Evolutionary conservation across 2,329 filamentous ascomycete species (phyloP).

Genomic region (Cryphonectria japonica): DNA sequence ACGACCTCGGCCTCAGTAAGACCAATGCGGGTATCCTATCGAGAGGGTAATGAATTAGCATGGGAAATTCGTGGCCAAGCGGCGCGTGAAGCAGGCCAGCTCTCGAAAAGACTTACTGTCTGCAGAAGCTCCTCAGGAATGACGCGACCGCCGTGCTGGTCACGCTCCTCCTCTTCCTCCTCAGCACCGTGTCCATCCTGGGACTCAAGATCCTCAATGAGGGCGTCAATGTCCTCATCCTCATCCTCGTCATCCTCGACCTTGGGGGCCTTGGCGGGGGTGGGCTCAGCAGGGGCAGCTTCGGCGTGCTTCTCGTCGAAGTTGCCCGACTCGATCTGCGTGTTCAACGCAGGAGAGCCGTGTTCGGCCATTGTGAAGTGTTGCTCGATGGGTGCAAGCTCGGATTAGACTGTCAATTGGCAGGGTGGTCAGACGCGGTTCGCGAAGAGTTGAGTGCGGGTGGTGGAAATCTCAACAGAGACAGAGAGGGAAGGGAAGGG

Average conservation of each 20-base stretch:
- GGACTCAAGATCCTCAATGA: conserved; percentile 87
- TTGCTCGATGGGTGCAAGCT: conserved; percentile 30
- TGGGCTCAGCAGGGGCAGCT: conserved; percentile 39
- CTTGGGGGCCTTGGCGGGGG: conserved; percentile 43
- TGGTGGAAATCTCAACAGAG: not conserved
- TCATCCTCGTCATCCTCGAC: conserved; percentile 68
- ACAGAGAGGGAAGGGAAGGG: not conserved
- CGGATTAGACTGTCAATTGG: conserved; percentile 30
- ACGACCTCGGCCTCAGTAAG: conserved; percentile 73
- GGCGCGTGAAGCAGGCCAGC: not conserved
- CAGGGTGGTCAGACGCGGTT: conserved; percentile 31
- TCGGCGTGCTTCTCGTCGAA: conserved; percentile 65
- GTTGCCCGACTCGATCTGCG: conserved; percentile 66
- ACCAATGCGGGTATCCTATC: conserved; percentile 42
- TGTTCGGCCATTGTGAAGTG: conserved; percentile 57
- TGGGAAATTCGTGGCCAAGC: not conserved
- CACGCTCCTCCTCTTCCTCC: conserved; percentile 57
- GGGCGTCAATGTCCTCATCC: conserved; percentile 81
- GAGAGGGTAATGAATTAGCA: conserved; percentile 10
- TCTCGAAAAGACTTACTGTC: conserved; percentile 51
- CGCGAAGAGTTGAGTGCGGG: not conserved
- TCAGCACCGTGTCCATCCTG: conserved; percentile 70
- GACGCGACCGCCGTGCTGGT: conserved; percentile 57
- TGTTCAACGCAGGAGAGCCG: conserved; percentile 62
- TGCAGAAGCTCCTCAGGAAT: conserved; percentile 77